These are phyloP conservation scores for Lecanoromycetidae sp. DNA, from an alignment of 2,329 filamentous ascomycete genomes.

Conservation along the genomic window DNA sequence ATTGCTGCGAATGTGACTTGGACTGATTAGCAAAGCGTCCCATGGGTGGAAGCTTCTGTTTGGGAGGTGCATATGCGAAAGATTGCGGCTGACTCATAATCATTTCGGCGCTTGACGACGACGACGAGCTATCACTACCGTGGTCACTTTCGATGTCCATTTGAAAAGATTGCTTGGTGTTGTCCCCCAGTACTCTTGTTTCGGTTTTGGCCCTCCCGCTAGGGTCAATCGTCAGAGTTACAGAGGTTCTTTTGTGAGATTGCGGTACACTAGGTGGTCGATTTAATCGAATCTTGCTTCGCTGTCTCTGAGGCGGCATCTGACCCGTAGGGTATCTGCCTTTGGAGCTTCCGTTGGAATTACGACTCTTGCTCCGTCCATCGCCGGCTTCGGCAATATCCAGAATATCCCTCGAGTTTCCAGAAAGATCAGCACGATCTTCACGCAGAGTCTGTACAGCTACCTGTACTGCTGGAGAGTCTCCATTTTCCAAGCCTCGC, in stretches of 20 bases:
- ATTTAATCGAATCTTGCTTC: not conserved
- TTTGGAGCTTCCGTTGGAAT: not conserved
- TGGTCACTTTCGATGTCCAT: constrained; percentile 34
- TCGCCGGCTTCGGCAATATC: constrained; percentile 1
- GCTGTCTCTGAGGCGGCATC: not conserved
- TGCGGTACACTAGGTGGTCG: not conserved
- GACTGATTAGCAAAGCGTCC: constrained; percentile 14
- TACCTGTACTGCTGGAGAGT: constrained; percentile 18
- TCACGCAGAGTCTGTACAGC: constrained; percentile 17
- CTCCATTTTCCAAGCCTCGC: constrained; percentile 11
- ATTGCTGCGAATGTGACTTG: constrained; percentile 17
- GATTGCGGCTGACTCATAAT: constrained; percentile 26
- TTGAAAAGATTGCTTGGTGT: constrained; percentile 26
- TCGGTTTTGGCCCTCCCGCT: constrained; percentile 38
- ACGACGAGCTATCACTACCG: constrained; percentile 31
- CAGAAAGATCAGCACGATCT: constrained; percentile 9
- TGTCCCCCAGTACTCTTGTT: constrained; percentile 27
- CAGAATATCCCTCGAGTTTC: constrained; percentile 6
- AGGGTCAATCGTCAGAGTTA: constrained; percentile 37
- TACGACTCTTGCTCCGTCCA: constrained; percentile 5
- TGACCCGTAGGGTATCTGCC: not conserved
- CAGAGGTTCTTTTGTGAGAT: constrained; percentile 21
- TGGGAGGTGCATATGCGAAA: constrained; percentile 31
- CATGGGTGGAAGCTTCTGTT: constrained; percentile 10
- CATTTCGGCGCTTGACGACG: constrained; percentile 31